These are phyloP conservation scores for Syncephalastrum contaminatum DNA, from an alignment of 371 early-diverging fungal species.

Conservation along the genomic window DNA sequence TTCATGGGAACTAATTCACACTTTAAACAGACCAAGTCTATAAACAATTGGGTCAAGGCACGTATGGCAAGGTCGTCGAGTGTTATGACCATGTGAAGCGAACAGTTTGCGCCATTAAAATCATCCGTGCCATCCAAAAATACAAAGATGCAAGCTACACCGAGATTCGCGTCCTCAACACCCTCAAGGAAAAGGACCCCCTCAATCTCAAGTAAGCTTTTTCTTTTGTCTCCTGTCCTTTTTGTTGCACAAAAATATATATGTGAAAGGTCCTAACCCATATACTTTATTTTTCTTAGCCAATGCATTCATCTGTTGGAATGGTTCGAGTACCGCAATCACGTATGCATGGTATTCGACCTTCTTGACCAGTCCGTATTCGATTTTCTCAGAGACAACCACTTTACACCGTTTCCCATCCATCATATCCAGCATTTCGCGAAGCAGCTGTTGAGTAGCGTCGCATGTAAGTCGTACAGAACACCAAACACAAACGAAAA, in stretches of 20 bases:
- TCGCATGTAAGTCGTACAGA: constrained; percentile 60
- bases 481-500: background rate
- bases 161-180: constrained; percentile 85
- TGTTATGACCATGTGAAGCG: constrained; percentile 74
- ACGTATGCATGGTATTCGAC: constrained; percentile 97
- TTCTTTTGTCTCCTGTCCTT: background rate
- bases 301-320: constrained; percentile 78
- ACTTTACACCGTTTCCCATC: constrained; percentile 87
- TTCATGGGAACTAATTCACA: background rate
- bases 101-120: constrained; percentile 69
- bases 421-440: constrained; percentile 86
- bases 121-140: constrained; percentile 91
- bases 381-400: constrained; percentile 92
- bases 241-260: constrained; percentile 16
- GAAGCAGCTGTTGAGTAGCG: constrained; percentile 71
- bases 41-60: constrained; percentile 90
- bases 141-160: constrained; percentile 91
- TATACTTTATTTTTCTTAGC: constrained; percentile 19
- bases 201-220: constrained; percentile 18
- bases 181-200: constrained; percentile 79
- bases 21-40: constrained; percentile 70
- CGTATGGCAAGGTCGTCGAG: constrained; percentile 95
- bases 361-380: constrained; percentile 85
- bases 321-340: constrained; percentile 85
- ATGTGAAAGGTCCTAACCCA: background rate